Base-by-base conservation (phyloP, 805 yeast genomes). In the Ogataea siamensis region DNA sequence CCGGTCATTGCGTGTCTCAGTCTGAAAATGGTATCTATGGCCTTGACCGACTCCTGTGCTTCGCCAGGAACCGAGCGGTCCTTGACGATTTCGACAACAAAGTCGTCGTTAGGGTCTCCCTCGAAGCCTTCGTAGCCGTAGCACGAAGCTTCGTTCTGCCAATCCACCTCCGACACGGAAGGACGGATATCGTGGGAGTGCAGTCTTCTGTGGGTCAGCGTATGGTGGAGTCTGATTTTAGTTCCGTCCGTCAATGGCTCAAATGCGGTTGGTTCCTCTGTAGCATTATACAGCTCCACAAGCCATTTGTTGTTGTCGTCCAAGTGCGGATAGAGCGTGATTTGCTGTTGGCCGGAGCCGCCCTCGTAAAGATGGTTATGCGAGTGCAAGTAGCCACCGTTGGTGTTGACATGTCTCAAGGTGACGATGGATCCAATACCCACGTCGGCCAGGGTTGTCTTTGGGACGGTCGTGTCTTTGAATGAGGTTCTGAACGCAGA, bases 101-200 rank as follows among this genome's bases (percentile, higher is more conserved):
- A 85, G 58, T 84, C 89, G 63, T 85, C 95, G 61, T 85, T 85
- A 39, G 87, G 81, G 63, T 85, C 93, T 62, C 94, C 95, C 17
- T 56, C 78, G 51, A 83, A 85, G 3, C 85, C 87, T 29, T 79
- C 81, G 52, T 57, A 80, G 15, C 95, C 95, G 58, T 85, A 85
- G 63, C 80, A 71, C 4, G 87, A 73, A 13, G 73, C 87, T 66
- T 85, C 95, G 61, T 81, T 83, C 65, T 83, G 89, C 93, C 93
- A 85, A 53, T 85, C 95, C 42, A 71, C 66, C 55, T 78, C 83
- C 40, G 82, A 68, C 13, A 83, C 87, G 12, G 91, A 86, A 17
- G 89, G 80, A 60, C 84, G 80, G 52, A 82, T 81, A 58, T 85
- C 93, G 57, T 85, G 94, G 7, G 93, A 79, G 62, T 85, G 94